Conservation (phyloP, 2,329 filamentous ascomycete species). For the Cladorrhinum sp. region DNA sequence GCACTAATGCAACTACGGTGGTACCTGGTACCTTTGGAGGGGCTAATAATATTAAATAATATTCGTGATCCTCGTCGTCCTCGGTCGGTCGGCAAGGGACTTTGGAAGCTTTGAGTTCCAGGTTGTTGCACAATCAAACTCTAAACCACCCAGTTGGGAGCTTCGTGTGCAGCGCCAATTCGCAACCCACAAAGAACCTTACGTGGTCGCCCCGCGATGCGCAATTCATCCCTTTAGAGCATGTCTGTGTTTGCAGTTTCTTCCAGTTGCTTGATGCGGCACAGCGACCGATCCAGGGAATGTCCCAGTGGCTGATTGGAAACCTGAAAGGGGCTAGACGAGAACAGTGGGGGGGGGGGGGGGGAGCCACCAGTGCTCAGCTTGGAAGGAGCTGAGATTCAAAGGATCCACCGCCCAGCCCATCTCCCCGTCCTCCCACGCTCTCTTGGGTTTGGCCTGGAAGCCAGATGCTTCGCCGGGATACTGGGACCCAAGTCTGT, state of each 20-base stretch:
- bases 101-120: neutral
- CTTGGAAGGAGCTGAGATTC: constrained; percentile 23
- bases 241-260: neutral
- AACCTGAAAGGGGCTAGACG: constrained; percentile 7
- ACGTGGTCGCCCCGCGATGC: constrained; percentile 9
- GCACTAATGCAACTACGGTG: neutral
- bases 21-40: neutral
- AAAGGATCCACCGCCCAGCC: constrained; percentile 18
- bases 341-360: constrained; percentile 6
- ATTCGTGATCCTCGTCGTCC: neutral
- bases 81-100: neutral
- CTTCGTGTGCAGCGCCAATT: neutral
- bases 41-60: constrained; percentile 1
- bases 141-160: neutral
- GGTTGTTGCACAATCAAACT: neutral
- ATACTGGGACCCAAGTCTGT: constrained; percentile 1
- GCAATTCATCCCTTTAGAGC: constrained; percentile 4
- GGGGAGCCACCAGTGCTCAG: constrained; percentile 8
- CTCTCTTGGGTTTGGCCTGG: constrained; percentile 12
- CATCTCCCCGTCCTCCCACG: constrained; percentile 10
- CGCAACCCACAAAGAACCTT: neutral
- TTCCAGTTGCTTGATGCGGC: neutral
- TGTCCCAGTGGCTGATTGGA: constrained; percentile 6
- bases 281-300: neutral
- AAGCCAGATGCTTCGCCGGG: constrained; percentile 12